phyloP scores from a whole-genome alignment of 1,284 basidiomycete species.

The Microbotryum lychnidis-dioicae region DNA sequence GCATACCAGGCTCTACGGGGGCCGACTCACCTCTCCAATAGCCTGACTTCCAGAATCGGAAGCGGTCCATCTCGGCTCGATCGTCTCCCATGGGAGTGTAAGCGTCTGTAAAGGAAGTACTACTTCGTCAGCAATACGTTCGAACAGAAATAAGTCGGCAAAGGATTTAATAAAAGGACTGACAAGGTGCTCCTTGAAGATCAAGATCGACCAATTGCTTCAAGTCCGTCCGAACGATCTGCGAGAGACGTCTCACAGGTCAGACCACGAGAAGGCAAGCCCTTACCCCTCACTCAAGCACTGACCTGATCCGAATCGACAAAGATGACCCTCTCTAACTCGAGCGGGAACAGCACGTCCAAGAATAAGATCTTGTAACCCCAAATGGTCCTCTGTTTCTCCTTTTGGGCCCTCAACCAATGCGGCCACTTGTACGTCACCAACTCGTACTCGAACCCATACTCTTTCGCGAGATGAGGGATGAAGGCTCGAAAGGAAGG shows the following conservation, averaged over 20 bases:
- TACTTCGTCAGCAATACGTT: neutral
- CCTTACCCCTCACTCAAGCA: neutral
- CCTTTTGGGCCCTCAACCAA: conserved; percentile 90
- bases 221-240: conserved; percentile 92
- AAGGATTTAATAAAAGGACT: neutral
- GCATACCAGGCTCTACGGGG: conserved; percentile 1
- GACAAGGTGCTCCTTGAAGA: conserved; percentile 71
- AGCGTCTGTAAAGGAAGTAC: conserved; percentile 40
- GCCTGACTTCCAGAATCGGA: conserved; percentile 92
- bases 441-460: conserved; percentile 90
- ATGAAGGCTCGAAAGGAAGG: conserved; percentile 71
- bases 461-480: conserved; percentile 46
- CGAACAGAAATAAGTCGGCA: neutral
- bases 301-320: conserved; percentile 65
- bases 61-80: conserved; percentile 89
- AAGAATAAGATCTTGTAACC: conserved; percentile 95
- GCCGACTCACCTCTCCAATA: conserved; percentile 36
- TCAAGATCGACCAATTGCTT: conserved; percentile 87
- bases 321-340: conserved; percentile 92
- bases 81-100: conserved; percentile 98
- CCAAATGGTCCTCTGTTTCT: conserved; percentile 98
- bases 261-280: neutral
- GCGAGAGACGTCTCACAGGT: conserved; percentile 35
- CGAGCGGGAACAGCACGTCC: conserved; percentile 96
- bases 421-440: conserved; percentile 99